Base-by-base conservation (phyloP, 192 early-diverging fungal genomes). In the Umbelopsis ramanniana region DNA sequence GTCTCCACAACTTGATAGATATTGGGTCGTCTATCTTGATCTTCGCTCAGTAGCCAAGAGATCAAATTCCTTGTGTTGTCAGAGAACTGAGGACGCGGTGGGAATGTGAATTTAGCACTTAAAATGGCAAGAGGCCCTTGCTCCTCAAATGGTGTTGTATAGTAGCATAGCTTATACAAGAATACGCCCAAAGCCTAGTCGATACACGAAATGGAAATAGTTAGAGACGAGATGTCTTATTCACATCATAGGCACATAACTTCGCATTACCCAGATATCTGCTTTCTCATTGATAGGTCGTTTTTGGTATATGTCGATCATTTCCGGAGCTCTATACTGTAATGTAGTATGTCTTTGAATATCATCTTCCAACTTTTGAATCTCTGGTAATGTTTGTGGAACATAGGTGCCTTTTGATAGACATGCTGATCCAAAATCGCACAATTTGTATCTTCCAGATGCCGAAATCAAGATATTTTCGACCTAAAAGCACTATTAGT, bases 281-380 rank as follows among this genome's bases (percentile, higher is more conserved):
- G 93, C 89, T 75, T 97, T 96, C 73, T 96, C 95, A 70, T 87
- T 91, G 37, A 98, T 79, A 2, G 94, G 94, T 37, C 81, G 77
- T 46, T 87, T 90, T 82, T 91, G 85, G 76, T 96, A 97, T 66
- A 98, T 74, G 84, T 98, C 96, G 71, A 95, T 85, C 89, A 98
- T 91, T 78, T 98, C 97, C 4, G 97, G 97, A 2, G 97, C 90
- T 17, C 97, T 86, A 82, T 99, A 99, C 78, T 99, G 95, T 23
- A 96, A 76, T 22, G 97, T 99, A 1, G 97, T 99, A 71, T 89
- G 87, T 67, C 87, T 87, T 76, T 90, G 89, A 60, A 98, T 89
- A 71, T 98, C 97, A 11, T 97, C 97, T 66, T 98, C 96, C 38
- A 97, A 46, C 11, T 75, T 72, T 68, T 90, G 85, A 38, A 96